phyloP scores from a whole-genome alignment of 768 basidiomycete genomes.

The Coprinopsis strossmayeri region DNA sequence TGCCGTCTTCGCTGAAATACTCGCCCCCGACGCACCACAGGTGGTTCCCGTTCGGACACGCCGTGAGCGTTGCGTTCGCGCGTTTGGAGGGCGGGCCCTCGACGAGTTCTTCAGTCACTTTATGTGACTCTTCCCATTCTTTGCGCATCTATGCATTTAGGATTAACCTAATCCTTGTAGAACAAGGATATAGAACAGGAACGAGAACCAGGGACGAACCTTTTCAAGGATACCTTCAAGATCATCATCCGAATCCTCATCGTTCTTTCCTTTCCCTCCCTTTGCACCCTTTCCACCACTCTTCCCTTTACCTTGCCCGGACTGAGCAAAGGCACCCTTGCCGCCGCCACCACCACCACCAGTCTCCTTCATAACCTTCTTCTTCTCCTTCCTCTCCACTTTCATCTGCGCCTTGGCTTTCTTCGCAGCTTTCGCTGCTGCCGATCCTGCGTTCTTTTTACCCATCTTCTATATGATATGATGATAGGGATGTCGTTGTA shows the following conservation, averaged over 20 bases:
- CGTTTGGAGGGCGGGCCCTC: conserved; percentile 78
- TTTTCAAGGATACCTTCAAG: conserved; percentile 79
- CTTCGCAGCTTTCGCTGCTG: conserved; percentile 54
- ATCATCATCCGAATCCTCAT: conserved; percentile 57
- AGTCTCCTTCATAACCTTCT: conserved; percentile 38
- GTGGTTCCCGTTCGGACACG: conserved; percentile 76
- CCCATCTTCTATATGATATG: conserved; percentile 26
- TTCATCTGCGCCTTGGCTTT: conserved; percentile 66
- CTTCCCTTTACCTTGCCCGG: conserved; percentile 13
- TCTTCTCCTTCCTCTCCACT: conserved; percentile 62
- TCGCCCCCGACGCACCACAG: conserved; percentile 85
- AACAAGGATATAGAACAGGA: conserved; percentile 6
- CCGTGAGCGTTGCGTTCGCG: conserved; percentile 76
- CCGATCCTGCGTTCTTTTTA: conserved; percentile 43
- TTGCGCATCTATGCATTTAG: conserved; percentile 56
- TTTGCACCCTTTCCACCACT: neutral
- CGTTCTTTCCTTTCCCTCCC: conserved; percentile 14
- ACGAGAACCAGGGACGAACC: conserved; percentile 30
- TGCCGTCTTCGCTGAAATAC: conserved; percentile 82
- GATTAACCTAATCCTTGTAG: neutral
- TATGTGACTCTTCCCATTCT: conserved; percentile 80
- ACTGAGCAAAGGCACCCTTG: neutral
- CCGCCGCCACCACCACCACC: neutral
- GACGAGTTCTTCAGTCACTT: conserved; percentile 79
- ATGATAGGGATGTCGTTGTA: neutral